Conservation (phyloP, 2,329 filamentous ascomycete genomes). For the Xylaria sp. region DNA sequence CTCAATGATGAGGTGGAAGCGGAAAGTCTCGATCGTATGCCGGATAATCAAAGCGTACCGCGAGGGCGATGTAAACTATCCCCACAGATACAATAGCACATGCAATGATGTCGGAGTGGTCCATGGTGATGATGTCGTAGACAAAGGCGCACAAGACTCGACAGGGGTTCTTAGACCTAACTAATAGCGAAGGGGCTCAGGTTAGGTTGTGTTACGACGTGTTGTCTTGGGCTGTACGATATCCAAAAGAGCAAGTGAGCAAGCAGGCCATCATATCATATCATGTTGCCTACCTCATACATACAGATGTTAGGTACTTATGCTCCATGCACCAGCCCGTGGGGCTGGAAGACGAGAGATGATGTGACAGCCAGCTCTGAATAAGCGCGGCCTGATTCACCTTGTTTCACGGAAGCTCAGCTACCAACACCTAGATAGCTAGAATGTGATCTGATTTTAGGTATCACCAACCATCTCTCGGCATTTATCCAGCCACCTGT, state of each 20-base stretch:
- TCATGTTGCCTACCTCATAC: not conserved
- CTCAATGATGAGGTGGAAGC: not conserved
- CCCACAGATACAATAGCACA: not conserved
- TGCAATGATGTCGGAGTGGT: not conserved
- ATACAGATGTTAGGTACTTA: not conserved
- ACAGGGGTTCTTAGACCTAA: not conserved
- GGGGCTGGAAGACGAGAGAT: not conserved
- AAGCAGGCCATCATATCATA: not conserved
- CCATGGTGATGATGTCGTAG: not conserved
- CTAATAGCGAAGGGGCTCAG: not conserved
- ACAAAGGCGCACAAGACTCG: not conserved
- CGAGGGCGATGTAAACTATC: not conserved
- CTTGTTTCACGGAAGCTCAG: not conserved
- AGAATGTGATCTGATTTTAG: slow-evolving; percentile 4
- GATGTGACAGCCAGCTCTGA: too few species aligned
- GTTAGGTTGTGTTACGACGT: not conserved
- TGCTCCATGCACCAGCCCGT: not conserved
- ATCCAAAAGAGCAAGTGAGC: not conserved
- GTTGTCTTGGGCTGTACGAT: not conserved
- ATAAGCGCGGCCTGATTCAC: not conserved
- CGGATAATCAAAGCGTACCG: not conserved
- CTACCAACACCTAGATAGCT: not conserved
- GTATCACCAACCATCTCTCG: not conserved
- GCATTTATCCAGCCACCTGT: not conserved
- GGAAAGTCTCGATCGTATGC: not conserved